Evolutionary conservation across 164 flowering plant genomes (phyloP), one percentile per base, ranked within the genome.

Genomic region (Hamamelis virginiana): DNA sequence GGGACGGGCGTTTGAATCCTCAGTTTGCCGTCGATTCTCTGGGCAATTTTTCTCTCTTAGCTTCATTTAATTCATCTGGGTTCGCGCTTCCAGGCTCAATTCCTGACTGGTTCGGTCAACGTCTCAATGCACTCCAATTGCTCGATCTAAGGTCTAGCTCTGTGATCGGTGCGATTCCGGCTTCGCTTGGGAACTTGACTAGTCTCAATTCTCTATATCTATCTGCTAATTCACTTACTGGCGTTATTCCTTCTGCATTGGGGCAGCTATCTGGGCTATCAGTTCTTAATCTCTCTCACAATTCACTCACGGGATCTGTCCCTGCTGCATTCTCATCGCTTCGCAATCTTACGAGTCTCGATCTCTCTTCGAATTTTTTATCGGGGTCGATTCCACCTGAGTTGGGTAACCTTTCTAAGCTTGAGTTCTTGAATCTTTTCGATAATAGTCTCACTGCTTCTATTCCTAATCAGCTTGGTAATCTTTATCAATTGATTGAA

Each of bases 131-230:
- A 0, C 82, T 92, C n/a, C 75, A 76, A 62, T 82, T 88, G 68
- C 85, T 92, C 57, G 97, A 92, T 82, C 90, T 92, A 47, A 66
- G 87, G 57, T 87, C 81, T 44, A 57, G 86, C 67, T 76, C 83
- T 9, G 44, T 91, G 8, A n/a, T 19, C 1, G 95, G 93, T 22
- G 9, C 78, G 1, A 82, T 91, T 23, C 97, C 97, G 9, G 15
- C 25, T 0, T 77, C 82, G 6, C 58, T 91, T 8, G 91, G 89
- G 1, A 68, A 69, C 57, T 70, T 87, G 66, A 66, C 64, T 27
- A 78, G 60, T 25, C 84, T 92, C 23, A 72, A 27, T 22, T 11
- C 19, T 33, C 68, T 92, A 13, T 63, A 63, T 75, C 78, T 92
- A 18, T 82, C 89, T 23, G 72, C 63, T 41, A 92, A 92, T 67